Percentiles rank a stretch among this genome's conserved stretches.
Evolutionary conservation across 208 protist species (phyloP).

Genomic region (Leishmania amazonensis): DNA sequence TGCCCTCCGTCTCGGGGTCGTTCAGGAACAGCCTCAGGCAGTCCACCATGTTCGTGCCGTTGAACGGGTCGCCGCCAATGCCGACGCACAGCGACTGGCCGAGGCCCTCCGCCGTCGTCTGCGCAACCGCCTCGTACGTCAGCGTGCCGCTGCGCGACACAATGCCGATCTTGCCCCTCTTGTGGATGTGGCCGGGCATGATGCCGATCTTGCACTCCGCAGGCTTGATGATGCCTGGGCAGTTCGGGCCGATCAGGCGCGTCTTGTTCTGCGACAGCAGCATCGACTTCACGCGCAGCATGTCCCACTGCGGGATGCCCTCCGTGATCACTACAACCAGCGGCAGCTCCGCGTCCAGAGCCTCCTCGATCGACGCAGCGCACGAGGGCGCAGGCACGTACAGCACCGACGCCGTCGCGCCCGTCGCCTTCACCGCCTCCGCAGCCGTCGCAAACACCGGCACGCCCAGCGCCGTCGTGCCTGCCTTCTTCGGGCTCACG

Average conservation of each 20-base stretch:
- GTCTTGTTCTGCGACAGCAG: slow-evolving; percentile 94
- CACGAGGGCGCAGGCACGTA: slow-evolving; percentile 98
- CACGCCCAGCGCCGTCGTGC: slow-evolving; percentile 93
- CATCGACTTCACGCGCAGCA: slow-evolving; percentile 95
- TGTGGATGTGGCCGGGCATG: slow-evolving; percentile 99
- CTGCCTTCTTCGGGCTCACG: slow-evolving; percentile 97
- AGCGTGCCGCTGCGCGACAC: slow-evolving; percentile 99
- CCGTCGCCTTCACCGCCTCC: slow-evolving; percentile 93
- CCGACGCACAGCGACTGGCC: slow-evolving; percentile 98
- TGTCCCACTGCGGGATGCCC: slow-evolving; percentile 98
- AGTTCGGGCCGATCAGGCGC: slow-evolving; percentile 98
- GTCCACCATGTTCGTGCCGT: slow-evolving; percentile 99
- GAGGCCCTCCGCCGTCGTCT: slow-evolving; percentile 96
- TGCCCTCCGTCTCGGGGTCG: slow-evolving; percentile 98
- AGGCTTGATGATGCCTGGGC: slow-evolving; percentile 98
- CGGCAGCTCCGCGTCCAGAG: slow-evolving; percentile 96
- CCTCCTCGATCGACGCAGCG: slow-evolving; percentile 96
- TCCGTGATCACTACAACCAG: slow-evolving; percentile 99
- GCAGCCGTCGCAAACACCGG: slow-evolving; percentile 95
- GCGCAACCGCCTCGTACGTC: slow-evolving; percentile 99
- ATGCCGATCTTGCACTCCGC: slow-evolving; percentile 99
- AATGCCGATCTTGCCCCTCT: slow-evolving; percentile 98
- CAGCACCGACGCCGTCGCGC: slow-evolving; percentile 95
- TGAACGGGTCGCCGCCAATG: slow-evolving; percentile 99
- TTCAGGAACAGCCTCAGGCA: slow-evolving; percentile 96